Base-by-base conservation (phyloP, 768 basidiomycete genomes). In the Trametopsis cervina region DNA sequence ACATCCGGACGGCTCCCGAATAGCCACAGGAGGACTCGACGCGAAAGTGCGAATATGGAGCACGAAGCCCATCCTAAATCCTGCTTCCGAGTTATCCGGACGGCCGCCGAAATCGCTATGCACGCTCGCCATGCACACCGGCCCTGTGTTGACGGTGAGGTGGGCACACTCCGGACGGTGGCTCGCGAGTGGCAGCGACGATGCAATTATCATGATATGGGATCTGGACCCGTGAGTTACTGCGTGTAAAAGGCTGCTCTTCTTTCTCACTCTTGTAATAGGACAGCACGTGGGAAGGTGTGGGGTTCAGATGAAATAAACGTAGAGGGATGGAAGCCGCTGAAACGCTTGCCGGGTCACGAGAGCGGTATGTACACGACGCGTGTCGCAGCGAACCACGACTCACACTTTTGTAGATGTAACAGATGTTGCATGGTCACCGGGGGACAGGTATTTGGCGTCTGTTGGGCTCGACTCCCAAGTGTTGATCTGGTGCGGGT, bases 1-100 rank as follows among this genome's bases (percentile, higher is more conserved):
- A 9, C 94, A 97, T 58, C 95, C 95, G 0, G 95, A 99, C 60
- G 89, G 89, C 53, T 92, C 90, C 17, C 80, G 95, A 15, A 85
- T 99, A 56, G 95, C 96, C n/a, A 99, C 95, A 0, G 96, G 93
- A 23, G 93, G 94, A 2, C 75, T 99, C 46, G 95, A 99, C 64
- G 86, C 90, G 35, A 94, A 93, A 71, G 82, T 99, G 52, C 86
- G 92, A 42, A 90, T 99, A 67, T 99, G 95, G 95, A 89, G 88
- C 52, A 98, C 96, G 0, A 84, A 89, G 53, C 94, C 96, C 0
- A 95, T 98, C 55, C 70, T 98, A n/a, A 83, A 83, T 53, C 67
- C 76, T 12, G 74, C 79, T 37, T 72, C 88, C 23, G 81, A 88
- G 60, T 64, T 67, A 52, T 78, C 83, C 39, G 76, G 83, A 50